These are phyloP conservation scores for Xylaria sp. DNA, from an alignment of 2,329 filamentous ascomycete species.

Conservation along the genomic window DNA sequence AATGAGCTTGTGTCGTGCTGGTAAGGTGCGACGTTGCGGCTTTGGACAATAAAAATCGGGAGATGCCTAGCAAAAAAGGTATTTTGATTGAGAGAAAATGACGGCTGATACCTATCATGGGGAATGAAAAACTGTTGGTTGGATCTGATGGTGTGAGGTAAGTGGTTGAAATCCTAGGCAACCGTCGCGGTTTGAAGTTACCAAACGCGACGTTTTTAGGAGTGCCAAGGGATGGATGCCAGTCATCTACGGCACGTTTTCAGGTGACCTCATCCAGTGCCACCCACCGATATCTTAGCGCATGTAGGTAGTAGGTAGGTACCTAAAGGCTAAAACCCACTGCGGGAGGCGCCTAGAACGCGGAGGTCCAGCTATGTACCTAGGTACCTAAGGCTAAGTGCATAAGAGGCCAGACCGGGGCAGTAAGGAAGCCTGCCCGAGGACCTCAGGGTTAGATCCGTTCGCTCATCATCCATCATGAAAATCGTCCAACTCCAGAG, in stretches of 20 bases:
- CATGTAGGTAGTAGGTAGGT: background rate
- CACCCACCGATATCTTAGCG: background rate
- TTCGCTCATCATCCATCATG: too few relatives aligned
- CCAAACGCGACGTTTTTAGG: conserved; percentile 16
- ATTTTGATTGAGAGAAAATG: too few relatives aligned
- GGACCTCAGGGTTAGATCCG: too few relatives aligned
- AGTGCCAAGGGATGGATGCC: background rate
- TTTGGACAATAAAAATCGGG: background rate
- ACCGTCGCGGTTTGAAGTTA: conserved; percentile 21
- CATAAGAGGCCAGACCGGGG: too few relatives aligned
- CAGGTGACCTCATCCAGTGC: conserved; percentile 24
- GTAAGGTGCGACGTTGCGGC: background rate
- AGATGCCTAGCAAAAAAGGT: background rate
- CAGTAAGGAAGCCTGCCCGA: too few relatives aligned
- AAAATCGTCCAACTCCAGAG: too few relatives aligned
- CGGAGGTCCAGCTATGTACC: background rate
- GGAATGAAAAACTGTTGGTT: background rate
- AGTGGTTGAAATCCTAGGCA: conserved; percentile 21
- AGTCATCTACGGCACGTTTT: conserved; percentile 20
- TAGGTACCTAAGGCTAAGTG: too few relatives aligned
- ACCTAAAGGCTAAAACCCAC: background rate
- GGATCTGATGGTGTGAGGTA: background rate
- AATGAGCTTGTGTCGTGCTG: background rate
- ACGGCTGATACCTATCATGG: background rate
- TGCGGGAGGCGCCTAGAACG: background rate